phyloP scores from a whole-genome alignment of 495 filamentous ascomycete genomes.

The Copromyces sp. region DNA sequence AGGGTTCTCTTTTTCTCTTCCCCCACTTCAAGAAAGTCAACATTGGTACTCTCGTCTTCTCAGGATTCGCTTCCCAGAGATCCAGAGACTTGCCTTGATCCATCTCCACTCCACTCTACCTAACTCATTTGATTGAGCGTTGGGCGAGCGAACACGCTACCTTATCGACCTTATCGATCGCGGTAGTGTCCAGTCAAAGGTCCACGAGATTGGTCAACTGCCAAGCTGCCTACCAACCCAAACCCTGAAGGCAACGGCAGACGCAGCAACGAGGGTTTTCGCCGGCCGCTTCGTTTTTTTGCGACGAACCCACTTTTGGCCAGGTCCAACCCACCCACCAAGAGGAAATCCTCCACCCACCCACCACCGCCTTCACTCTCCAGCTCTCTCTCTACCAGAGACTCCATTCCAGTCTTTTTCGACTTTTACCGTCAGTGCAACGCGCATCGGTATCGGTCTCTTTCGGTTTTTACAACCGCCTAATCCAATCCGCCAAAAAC shows the following conservation, averaged over 20 bases:
- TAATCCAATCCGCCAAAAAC: conserved; percentile 2
- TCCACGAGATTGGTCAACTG: not conserved
- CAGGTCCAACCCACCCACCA: not conserved
- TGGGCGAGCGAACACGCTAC: not conserved
- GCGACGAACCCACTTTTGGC: conserved; percentile 14
- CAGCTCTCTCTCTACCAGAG: conserved; percentile 19
- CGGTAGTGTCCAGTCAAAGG: not conserved
- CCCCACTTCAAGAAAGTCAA: conserved; percentile 8
- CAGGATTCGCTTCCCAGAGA: conserved; percentile 22
- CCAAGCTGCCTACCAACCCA: not conserved
- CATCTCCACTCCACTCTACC: conserved; percentile 27
- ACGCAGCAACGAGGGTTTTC: conserved; percentile 3
- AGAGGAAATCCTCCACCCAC: conserved; percentile 3
- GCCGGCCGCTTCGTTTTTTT: conserved; percentile 15
- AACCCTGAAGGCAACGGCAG: not conserved
- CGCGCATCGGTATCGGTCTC: not conserved
- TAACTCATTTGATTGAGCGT: not conserved
- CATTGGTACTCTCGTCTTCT: conserved; percentile 19
- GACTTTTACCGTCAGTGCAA: conserved; percentile 1
- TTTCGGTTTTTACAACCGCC: conserved; percentile 8
- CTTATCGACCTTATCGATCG: not conserved
- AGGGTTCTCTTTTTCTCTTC: conserved; percentile 18
- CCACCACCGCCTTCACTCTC: conserved; percentile 7
- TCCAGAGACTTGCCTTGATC: conserved; percentile 19
- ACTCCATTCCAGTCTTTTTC: conserved; percentile 4